Base-by-base conservation (phyloP, 169 alveolate genomes). In the Eimeria brunetti region DNA sequence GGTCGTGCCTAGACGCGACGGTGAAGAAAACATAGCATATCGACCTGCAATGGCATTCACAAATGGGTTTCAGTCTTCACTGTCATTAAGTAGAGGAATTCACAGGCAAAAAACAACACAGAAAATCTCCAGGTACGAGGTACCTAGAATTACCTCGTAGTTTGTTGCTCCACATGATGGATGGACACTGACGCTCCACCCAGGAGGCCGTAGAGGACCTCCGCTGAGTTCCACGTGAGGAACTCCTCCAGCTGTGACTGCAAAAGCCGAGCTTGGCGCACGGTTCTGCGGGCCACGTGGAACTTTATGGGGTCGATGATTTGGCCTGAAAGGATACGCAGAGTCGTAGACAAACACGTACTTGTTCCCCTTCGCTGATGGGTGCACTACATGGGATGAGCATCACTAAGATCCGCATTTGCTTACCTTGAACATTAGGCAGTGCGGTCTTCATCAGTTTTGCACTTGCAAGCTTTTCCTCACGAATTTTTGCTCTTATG, bases 191-290 rank as follows among this genome's bases (percentile, higher is more conserved):
- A 44, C 2, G 94, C 93, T 18, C 96, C 96, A n/a, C 85, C 90
- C 36, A 94, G 81, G 76, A 94, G 86, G 89, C 90, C 78, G 88
- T 62, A 38, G 73, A 94, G 94, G 49, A 94, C 46, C 44, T 94
- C 73, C 41, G 96, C 94, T 0, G 96, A 94, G 89, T 94, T 94
- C 88, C 94, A 88, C 36, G 96, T 84, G 33, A 94, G 96, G 60
- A 94, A 75, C 38, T 94, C 96, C 24, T 94, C 94, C 38, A 94
- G 83, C 93, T 94, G 96, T 76, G 96, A 76, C 88, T 94, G 96
- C 46, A 94, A 30, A 60, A 94, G 83, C 36, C 96, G 60, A 38
- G 86, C 92, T 27, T 81, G 94, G 30, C 96, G 96, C 30, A 94
- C 67, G 24, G 94, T 85, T n/a, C 96, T 46, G 73, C 96, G 94